These are phyloP conservation scores for Herpotrichia juniperi DNA, from an alignment of 2,329 filamentous ascomycete genomes.

Conservation along the genomic window DNA sequence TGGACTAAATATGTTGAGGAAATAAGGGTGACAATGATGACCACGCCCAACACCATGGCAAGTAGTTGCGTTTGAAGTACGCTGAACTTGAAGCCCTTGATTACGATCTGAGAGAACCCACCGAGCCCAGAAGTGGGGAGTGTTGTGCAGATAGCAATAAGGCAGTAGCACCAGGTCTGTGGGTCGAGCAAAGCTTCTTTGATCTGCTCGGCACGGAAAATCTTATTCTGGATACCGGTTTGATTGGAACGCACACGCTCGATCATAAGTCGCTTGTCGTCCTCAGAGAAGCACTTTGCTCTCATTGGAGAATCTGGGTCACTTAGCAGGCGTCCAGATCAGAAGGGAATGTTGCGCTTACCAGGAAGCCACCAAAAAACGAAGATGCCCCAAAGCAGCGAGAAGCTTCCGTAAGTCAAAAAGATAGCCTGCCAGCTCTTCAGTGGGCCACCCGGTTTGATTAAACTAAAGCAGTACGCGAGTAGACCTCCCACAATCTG, in stretches of 20 bases:
- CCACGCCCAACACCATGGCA: conserved; percentile 75
- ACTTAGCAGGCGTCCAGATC: neutral
- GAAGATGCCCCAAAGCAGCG: conserved; percentile 68
- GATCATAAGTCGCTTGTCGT: conserved; percentile 65
- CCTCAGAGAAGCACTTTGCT: conserved; percentile 70
- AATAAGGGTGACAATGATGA: conserved; percentile 74
- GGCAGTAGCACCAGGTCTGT: conserved; percentile 61
- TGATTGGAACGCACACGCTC: conserved; percentile 55
- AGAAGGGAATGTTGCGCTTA: conserved; percentile 7
- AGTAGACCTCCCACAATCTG: conserved; percentile 75
- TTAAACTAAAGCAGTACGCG: conserved; percentile 58
- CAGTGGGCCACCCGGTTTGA: conserved; percentile 48
- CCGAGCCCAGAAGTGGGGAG: conserved; percentile 75
- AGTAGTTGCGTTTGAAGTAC: conserved; percentile 73
- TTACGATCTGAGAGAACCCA: conserved; percentile 76
- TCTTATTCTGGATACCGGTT: conserved; percentile 54
- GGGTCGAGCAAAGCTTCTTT: conserved; percentile 67
- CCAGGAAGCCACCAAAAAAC: conserved; percentile 46
- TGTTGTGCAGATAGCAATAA: conserved; percentile 73
- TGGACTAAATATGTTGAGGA: conserved; percentile 71
- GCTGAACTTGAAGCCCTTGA: conserved; percentile 69
- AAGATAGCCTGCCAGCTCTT: conserved; percentile 74
- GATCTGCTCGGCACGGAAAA: conserved; percentile 60
- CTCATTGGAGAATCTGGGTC: conserved; percentile 69
- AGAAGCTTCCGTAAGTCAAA: conserved; percentile 67